Evolutionary conservation across 768 basidiomycete genomes (phyloP), one percentile per base, ranked within the genome.

Genomic region (Boletellus sp.): DNA sequence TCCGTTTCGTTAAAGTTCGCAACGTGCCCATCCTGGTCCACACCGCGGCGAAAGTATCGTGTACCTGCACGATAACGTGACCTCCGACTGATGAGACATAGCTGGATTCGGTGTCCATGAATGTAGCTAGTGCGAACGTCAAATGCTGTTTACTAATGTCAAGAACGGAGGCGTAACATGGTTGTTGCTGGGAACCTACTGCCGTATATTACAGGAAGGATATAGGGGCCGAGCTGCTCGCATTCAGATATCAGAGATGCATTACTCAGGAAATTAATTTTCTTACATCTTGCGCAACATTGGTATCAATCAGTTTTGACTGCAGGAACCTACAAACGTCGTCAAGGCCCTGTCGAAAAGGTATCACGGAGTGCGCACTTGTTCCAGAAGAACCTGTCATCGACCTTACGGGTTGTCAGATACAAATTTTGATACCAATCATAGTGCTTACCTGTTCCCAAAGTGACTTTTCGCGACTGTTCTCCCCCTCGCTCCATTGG

Each of bases 1-100:
- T 99, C 96, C 6, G 96, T 95, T 70, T 99, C 96, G 66, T 97
- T 96, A 72, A 92, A 98, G 70, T 99, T 99, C 50, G 94, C 92
- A 36, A 90, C 90, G 65, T 97, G 81, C 2, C 94, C 96, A 9
- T 87, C 75, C 17, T 81, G 73, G 66, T 98, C 94, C 57, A 99
- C 78, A 5, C 96, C 96, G 41, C 96, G 85, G 17, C 92, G 81
- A 72, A 98, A 96, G 77, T 95, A 98, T 43, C 96, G 90, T 13
- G 96, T 97, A 6, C 96, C 96, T 24, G 96, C 92, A 50, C 95
- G 84, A 72, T 87, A 89, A 19, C 96, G 88, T 11, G 92, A 94
- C 45, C 94, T 88, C 24, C 96, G 86, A 57, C 94, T 94, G 58
- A 98, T 87, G 60, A 99, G 83, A 59, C 82, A 84, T 56, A 98